Percentiles rank a stretch among this genome's conserved stretches.
These are phyloP conservation scores for Priceomyces haplophilus DNA, from an alignment of 805 yeast genomes.

Conservation along the genomic window DNA sequence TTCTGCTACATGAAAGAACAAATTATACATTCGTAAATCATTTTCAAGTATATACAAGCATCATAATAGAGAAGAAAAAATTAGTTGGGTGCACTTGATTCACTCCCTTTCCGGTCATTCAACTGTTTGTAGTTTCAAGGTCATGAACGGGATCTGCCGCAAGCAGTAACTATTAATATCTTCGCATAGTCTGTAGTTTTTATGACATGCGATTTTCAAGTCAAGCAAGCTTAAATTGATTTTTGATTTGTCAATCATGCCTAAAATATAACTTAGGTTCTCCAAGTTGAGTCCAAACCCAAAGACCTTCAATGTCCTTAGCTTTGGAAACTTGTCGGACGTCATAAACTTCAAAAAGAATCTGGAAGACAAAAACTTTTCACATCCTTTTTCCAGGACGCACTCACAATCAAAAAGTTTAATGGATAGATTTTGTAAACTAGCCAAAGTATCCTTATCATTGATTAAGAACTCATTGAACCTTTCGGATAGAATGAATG, in stretches of 20 bases:
- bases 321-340: conserved; percentile 13
- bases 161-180: conserved; percentile 2
- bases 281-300: conserved; percentile 23
- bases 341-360: conserved; percentile 5
- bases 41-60: too few species aligned
- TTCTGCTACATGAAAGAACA: too few species aligned
- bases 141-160: conserved; percentile 3
- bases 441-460: conserved; percentile 10
- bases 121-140: conserved; percentile 2
- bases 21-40: neutral
- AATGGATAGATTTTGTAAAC: conserved; percentile 7
- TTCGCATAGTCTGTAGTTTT: neutral
- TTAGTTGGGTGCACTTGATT: too few species aligned
- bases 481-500: conserved; percentile 38
- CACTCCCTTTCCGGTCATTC: too few species aligned
- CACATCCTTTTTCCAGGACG: neutral
- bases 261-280: conserved; percentile 4
- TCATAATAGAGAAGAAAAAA: too few species aligned
- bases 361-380: conserved; percentile 4
- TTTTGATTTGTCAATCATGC: neutral
- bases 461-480: conserved; percentile 24
- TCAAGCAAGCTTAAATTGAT: conserved; percentile 3
- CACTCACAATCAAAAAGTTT: neutral
- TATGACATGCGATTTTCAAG: conserved; percentile 4
- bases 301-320: conserved; percentile 13